Percentiles rank a stretch among this genome's conserved stretches.
phyloP scores from a whole-genome alignment of 2,329 filamentous ascomycete species.

The Ophiocordyceps australis region DNA sequence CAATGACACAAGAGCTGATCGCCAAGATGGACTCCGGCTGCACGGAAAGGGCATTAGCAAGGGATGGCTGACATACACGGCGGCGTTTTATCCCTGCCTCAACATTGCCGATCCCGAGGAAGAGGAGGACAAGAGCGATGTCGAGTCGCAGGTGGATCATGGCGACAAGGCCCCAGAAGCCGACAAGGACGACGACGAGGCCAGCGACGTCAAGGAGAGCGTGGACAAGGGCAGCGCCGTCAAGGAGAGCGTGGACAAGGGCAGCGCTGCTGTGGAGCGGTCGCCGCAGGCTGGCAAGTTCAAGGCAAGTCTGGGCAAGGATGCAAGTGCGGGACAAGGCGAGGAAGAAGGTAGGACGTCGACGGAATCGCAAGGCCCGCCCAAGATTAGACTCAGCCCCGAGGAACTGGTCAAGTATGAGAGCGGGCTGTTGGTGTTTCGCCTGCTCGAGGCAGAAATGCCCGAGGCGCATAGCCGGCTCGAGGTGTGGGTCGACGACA shows the following conservation, averaged over 20 bases:
- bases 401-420: slow-evolving; percentile 77
- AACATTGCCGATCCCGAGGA: slow-evolving; percentile 82
- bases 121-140: slow-evolving; percentile 42
- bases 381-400: slow-evolving; percentile 60
- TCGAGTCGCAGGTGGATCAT: slow-evolving; percentile 8
- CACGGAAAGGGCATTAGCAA: slow-evolving; percentile 58
- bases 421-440: slow-evolving; percentile 86
- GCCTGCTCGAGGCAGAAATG: slow-evolving; percentile 77
- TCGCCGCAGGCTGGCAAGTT: slow-evolving; percentile 23
- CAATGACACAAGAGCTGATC: slow-evolving; percentile 54
- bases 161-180: slow-evolving; percentile 4
- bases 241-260: slow-evolving; percentile 1
- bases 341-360: too few relatives aligned
- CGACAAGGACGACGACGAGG: slow-evolving; percentile 1
- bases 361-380: slow-evolving; percentile 31
- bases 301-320: slow-evolving; percentile 16
- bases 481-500: slow-evolving; percentile 86
- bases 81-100: slow-evolving; percentile 77
- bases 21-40: slow-evolving; percentile 51
- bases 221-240: slow-evolving; percentile 1
- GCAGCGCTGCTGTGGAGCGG: slow-evolving; percentile 4
- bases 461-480: slow-evolving; percentile 58
- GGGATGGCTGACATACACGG: slow-evolving; percentile 66
- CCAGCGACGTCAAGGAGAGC: slow-evolving; percentile 4
- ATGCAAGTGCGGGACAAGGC: slow-evolving; percentile 14